Base-by-base conservation (phyloP, 768 basidiomycete species). In the Trametes cubensis region DNA sequence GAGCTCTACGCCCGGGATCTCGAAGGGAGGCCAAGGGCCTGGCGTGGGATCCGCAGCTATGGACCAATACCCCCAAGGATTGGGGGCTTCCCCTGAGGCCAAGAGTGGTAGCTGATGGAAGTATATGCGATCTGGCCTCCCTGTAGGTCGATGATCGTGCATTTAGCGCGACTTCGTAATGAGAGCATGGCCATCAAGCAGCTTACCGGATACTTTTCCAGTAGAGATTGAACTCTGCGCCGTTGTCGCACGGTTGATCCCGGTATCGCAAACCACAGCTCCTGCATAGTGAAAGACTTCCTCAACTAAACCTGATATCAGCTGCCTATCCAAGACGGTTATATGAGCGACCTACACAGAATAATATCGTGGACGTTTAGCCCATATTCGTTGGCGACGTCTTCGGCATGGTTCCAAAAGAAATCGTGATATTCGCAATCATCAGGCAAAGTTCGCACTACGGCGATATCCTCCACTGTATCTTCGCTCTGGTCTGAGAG, bases 41-140 rank as follows among this genome's bases (percentile, higher is more conserved):
- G 39, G 62, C 2, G 45, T 59, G 17, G 57, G 62, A 2, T 58
- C 56, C 2, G 34, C 20, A 17, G 48, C 52, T 13, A 59, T 23
- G 1, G 62, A 63, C 62, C 62, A 63, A 17, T 63, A 63, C 1
- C 62, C 62, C 62, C 62, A 63, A 2, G 62, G 62, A 6, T 11
- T 48, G 11, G 56, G 56, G 3, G 52, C 52, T 11, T 58, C 56
- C 6, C 57, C 57, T 1, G 56, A 38, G 3, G 42, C n/a, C n/a
- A 63, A 15, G 2, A 63, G 41, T 7, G 62, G 62, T 21, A 58
- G 52, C 25, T 63, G 62, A 44, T 63, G 51, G 47, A 63, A 63
- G 41, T 58, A 63, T 13, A 63, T 26, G 13, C 25, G 34, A 2
- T 52, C 18, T 3, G 57, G 57, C 10, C 34, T 34, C 6, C 10